A percentile compares a stretch with the other conserved stretches of the same genome.
Conservation (phyloP, 1,139 yeast species). For the Scheffersomyces parashehatae region DNA sequence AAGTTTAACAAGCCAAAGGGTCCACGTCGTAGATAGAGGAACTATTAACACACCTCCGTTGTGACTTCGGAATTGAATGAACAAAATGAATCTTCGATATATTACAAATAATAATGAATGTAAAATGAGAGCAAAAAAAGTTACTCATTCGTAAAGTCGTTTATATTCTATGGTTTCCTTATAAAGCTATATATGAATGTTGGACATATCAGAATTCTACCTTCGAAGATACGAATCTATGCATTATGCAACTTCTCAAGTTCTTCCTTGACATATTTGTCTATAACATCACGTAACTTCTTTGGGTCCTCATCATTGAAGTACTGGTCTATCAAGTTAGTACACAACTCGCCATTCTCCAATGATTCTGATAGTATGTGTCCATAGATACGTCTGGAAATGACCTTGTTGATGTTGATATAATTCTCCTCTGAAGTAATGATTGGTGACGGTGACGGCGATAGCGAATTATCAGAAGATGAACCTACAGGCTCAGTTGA, state of each 20-base stretch:
- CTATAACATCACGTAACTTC: constrained; percentile 24
- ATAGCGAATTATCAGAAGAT: constrained; percentile 12
- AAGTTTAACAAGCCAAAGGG: constrained; percentile 58
- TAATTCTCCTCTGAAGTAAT: constrained; percentile 33
- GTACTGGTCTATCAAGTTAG: constrained; percentile 14
- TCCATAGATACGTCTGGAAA: constrained; percentile 48
- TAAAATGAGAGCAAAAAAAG: too few species aligned
- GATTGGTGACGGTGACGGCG: background rate
- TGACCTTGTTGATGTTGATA: constrained; percentile 35
- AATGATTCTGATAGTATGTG: constrained; percentile 18
- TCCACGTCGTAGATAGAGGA: constrained; percentile 46
- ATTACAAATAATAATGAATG: background rate
- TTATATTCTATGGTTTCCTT: too few species aligned
- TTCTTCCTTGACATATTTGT: constrained; percentile 22
- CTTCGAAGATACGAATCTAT: background rate
- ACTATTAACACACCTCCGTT: background rate
- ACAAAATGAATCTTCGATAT: background rate
- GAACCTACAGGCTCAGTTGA: background rate
- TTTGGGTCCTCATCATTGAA: constrained; percentile 16
- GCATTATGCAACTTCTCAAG: constrained; percentile 5
- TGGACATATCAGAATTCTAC: background rate
- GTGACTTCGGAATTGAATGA: background rate
- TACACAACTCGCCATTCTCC: constrained; percentile 9
- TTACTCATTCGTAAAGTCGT: too few species aligned
- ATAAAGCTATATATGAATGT: too few species aligned